Evolutionary conservation across 257 asterid species (phyloP).

Genomic region (Jasminum sambac): DNA sequence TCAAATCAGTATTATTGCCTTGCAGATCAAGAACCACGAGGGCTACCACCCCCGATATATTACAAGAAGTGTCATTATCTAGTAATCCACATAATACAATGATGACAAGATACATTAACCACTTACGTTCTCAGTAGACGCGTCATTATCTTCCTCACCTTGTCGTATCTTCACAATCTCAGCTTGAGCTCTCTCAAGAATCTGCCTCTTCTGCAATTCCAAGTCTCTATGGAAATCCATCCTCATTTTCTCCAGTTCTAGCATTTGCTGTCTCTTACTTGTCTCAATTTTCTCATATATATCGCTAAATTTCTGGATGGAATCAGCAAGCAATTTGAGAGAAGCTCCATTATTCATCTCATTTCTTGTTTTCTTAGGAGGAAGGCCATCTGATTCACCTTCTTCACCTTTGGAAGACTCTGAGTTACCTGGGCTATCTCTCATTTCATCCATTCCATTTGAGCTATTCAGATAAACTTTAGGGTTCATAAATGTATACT

Average conservation of each 20-base stretch:
- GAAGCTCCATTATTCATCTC: conserved; percentile 33
- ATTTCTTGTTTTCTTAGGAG: conserved; percentile 42
- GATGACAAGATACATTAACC: conserved; percentile 22
- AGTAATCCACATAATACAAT: conserved; percentile 8
- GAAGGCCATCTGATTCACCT: conserved; percentile 56
- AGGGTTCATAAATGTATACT: conserved; percentile 59
- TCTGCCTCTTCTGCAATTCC: conserved; percentile 74
- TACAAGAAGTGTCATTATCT: conserved; percentile 39
- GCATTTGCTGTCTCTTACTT: conserved; percentile 73
- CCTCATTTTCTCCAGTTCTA: conserved; percentile 81
- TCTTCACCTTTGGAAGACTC: conserved; percentile 48
- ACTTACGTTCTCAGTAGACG: conserved; percentile 49
- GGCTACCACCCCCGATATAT: conserved; percentile 18
- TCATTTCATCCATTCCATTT: conserved; percentile 75
- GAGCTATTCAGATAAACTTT: conserved; percentile 49
- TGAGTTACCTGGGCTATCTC: conserved; percentile 73
- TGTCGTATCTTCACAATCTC: conserved; percentile 67
- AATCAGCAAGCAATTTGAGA: conserved; percentile 70
- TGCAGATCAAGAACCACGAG: conserved; percentile 21
- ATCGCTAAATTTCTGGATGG: conserved; percentile 67
- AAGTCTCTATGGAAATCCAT: conserved; percentile 78
- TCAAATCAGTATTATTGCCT: conserved; percentile 29
- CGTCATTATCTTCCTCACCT: conserved; percentile 57
- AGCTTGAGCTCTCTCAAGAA: conserved; percentile 80
- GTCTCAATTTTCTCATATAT: conserved; percentile 80